phyloP scores from a whole-genome alignment of 352 stramenopile genomes.

The Phytophthora hybrid region DNA sequence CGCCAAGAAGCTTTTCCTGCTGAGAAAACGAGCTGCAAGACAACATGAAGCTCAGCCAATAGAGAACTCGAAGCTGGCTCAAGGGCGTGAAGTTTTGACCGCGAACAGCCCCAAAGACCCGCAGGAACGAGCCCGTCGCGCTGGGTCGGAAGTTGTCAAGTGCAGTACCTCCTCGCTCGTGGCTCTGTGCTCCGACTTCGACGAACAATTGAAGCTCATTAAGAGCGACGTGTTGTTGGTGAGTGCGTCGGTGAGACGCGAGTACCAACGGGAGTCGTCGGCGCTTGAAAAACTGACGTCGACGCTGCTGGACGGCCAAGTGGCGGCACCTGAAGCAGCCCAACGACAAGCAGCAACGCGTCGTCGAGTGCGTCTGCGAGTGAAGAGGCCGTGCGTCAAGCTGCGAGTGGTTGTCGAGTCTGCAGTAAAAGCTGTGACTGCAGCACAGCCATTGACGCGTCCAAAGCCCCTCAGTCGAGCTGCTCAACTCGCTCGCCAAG shows the following conservation, averaged over 20 bases:
- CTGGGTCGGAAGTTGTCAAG: constrained; percentile 2
- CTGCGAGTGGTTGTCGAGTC: constrained; percentile 13
- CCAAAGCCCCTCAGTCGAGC: constrained; percentile 22
- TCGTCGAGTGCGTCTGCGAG: constrained; percentile 16
- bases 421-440: neutral
- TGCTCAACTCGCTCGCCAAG: constrained; percentile 26
- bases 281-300: constrained; percentile 35
- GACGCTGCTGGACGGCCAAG: constrained; percentile 14
- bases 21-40: constrained; percentile 4
- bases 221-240: constrained; percentile 22
- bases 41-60: neutral
- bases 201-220: constrained; percentile 30
- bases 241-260: constrained; percentile 25
- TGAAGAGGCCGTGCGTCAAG: constrained; percentile 23
- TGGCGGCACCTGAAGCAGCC: neutral
- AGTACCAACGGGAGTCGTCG: constrained; percentile 31
- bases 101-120: neutral
- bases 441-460: neutral
- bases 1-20: constrained; percentile 41
- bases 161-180: constrained; percentile 10
- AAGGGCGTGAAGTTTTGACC: neutral
- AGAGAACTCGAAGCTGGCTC: neutral
- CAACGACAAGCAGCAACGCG: neutral
- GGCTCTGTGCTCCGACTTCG: constrained; percentile 32
- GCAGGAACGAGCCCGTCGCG: neutral